Percentiles rank a stretch among this genome's conserved stretches.
Conservation (phyloP, 805 yeast genomes). For the Phaffomyces thermotolerans region DNA sequence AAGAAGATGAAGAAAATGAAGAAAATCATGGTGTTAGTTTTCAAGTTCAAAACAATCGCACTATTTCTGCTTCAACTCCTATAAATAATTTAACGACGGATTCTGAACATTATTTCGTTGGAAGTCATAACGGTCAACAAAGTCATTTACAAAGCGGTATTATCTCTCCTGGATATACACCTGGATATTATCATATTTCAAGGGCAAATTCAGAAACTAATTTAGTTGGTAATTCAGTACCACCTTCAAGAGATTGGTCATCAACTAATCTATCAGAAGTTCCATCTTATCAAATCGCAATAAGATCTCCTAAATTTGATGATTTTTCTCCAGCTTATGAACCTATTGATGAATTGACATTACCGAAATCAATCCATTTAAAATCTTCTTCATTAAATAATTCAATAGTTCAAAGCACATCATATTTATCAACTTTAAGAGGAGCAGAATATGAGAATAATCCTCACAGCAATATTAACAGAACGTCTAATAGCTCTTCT, state of each 20-base stretch:
- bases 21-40: no score
- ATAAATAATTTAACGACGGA: constrained; percentile 15
- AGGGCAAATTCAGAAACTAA: constrained; percentile 45
- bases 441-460: constrained; percentile 9
- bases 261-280: constrained; percentile 51
- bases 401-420: constrained; percentile 22
- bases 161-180: constrained; percentile 41
- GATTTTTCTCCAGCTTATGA: constrained; percentile 67
- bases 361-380: constrained; percentile 23
- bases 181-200: constrained; percentile 51
- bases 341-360: constrained; percentile 18
- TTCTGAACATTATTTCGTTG: constrained; percentile 26
- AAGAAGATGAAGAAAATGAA: constrained; percentile 18
- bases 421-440: constrained; percentile 17
- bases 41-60: background rate
- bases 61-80: constrained; percentile 18
- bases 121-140: background rate
- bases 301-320: constrained; percentile 44
- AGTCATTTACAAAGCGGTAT: constrained; percentile 8
- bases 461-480: constrained; percentile 2
- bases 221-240: constrained; percentile 5
- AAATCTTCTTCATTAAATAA: constrained; percentile 21
- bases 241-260: constrained; percentile 31
- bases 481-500: constrained; percentile 12
- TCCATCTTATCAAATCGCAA: constrained; percentile 80